A percentile compares a stretch with the other conserved stretches of the same genome.
These are phyloP conservation scores for Starmerella bombicola DNA, from an alignment of 805 yeast genomes.

Conservation along the genomic window DNA sequence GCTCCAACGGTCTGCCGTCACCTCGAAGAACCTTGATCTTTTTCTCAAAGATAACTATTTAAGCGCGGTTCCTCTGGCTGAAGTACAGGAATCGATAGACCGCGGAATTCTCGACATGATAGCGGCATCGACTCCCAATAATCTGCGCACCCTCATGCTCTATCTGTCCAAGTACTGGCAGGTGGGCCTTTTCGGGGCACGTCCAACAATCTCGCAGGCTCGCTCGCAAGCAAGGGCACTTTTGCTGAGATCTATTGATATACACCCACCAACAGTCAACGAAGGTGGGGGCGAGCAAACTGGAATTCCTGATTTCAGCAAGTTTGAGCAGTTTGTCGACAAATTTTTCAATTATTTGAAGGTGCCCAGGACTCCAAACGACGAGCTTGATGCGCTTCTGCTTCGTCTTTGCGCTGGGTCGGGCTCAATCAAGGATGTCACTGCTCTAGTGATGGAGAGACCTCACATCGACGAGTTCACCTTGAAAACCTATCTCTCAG, in stretches of 20 bases:
- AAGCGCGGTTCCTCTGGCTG: constrained; percentile 10
- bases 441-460: constrained; percentile 6
- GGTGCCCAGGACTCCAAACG: constrained; percentile 6
- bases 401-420: constrained; percentile 23
- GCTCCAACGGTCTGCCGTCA: constrained; percentile 16
- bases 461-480: constrained; percentile 19
- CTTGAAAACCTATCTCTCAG: constrained; percentile 19
- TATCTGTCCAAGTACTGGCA: constrained; percentile 24
- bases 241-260: constrained; percentile 21
- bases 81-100: constrained; percentile 15
- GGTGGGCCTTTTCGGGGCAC: constrained; percentile 20
- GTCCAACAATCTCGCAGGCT: constrained; percentile 21
- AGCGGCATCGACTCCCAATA: constrained; percentile 18
- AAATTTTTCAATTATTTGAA: constrained; percentile 18
- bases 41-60: constrained; percentile 19
- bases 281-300: constrained; percentile 18
- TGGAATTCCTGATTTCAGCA: constrained; percentile 23
- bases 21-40: constrained; percentile 19
- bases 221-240: constrained; percentile 21
- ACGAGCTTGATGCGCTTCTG: constrained; percentile 22
- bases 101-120: constrained; percentile 20
- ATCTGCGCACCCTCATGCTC: constrained; percentile 23
- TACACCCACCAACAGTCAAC: constrained; percentile 20
- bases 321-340: constrained; percentile 21
- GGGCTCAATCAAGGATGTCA: constrained; percentile 22